Evolutionary conservation across 2,329 filamentous ascomycete species (phyloP).

Genomic region (Arthrocladium fulminans): DNA sequence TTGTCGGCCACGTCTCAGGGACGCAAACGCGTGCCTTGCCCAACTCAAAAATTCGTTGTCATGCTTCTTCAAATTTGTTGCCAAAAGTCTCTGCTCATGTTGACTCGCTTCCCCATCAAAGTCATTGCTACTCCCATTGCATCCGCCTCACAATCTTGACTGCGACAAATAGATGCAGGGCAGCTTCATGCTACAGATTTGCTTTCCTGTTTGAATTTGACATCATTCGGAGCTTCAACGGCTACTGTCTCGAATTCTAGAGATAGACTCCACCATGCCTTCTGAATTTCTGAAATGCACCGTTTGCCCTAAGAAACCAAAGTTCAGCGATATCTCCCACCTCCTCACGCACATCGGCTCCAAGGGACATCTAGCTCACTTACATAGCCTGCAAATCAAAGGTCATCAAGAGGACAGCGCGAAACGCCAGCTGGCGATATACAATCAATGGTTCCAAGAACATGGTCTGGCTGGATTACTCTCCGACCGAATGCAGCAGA

Average conservation of each 20-base stretch:
- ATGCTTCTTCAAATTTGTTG: conserved; percentile 2
- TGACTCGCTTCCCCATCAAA: background rate
- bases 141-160: conserved; percentile 8
- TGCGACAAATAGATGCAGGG: conserved; percentile 3
- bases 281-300: conserved; percentile 50
- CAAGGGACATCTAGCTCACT: conserved; percentile 79
- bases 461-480: conserved; percentile 65
- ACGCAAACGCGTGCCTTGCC: conserved; percentile 5
- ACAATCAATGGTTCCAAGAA: conserved; percentile 67
- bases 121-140: conserved; percentile 7
- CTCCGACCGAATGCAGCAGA: conserved; percentile 66
- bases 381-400: conserved; percentile 71
- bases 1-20: background rate
- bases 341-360: conserved; percentile 86
- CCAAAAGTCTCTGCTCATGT: background rate
- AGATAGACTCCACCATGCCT: conserved; percentile 21
- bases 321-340: conserved; percentile 84
- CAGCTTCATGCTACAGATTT: conserved; percentile 4
- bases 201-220: background rate
- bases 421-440: conserved; percentile 54
- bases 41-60: conserved; percentile 1
- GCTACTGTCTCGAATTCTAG: conserved; percentile 19
- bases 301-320: conserved; percentile 70
- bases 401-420: conserved; percentile 59
- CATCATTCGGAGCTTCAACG: conserved; percentile 16